phyloP scores from a whole-genome alignment of 2,329 filamentous ascomycete species.

The Ascochyta rabiei region DNA sequence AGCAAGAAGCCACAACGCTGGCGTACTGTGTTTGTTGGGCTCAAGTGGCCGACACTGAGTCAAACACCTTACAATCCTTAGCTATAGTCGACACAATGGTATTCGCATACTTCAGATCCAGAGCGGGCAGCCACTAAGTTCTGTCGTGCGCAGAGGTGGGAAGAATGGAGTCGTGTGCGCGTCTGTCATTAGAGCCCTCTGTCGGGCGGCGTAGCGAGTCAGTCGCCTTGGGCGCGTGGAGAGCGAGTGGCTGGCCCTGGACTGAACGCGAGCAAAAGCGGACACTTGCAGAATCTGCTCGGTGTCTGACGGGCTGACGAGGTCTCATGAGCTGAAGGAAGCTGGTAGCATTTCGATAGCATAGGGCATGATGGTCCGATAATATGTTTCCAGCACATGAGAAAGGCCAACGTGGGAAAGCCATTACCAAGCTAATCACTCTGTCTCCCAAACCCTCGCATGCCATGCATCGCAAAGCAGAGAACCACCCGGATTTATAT shows the following conservation, averaged over 20 bases:
- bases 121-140: not conserved
- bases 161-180: not conserved
- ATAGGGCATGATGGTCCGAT: slow-evolving; percentile 8
- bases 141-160: not conserved
- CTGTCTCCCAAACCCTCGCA: slow-evolving; percentile 26
- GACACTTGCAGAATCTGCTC: not conserved
- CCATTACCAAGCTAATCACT: slow-evolving; percentile 1
- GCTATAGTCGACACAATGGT: not conserved
- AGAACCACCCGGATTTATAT: slow-evolving; percentile 43
- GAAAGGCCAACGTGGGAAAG: slow-evolving; percentile 4
- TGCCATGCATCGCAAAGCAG: slow-evolving; percentile 40
- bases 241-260: not conserved
- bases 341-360: slow-evolving; percentile 4
- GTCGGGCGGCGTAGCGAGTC: slow-evolving; percentile 8
- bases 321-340: not conserved
- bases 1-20: slow-evolving; percentile 1
- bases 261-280: not conserved
- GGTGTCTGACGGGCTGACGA: not conserved
- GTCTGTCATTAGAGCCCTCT: not conserved
- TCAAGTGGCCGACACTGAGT: not conserved
- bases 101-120: no score
- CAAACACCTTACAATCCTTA: not conserved
- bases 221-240: not conserved
- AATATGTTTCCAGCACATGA: slow-evolving; percentile 12
- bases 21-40: not conserved